Percentiles rank a stretch among this genome's conserved stretches.
phyloP scores from a whole-genome alignment of 1,284 basidiomycete genomes.

The Austropuccinia psidii region DNA sequence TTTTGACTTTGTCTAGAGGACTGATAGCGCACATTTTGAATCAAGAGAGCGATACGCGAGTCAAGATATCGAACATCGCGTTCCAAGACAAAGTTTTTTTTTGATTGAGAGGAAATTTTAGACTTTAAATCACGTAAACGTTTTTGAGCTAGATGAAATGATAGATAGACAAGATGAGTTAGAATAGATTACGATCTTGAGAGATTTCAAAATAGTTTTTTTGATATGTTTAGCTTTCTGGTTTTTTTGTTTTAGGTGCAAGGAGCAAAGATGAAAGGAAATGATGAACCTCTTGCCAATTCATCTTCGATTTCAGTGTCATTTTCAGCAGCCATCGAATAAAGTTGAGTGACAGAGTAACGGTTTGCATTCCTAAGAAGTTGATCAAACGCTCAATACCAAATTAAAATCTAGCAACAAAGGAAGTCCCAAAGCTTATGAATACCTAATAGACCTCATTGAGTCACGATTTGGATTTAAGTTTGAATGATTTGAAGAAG shows the following conservation, averaged over 20 bases:
- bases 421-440: neutral
- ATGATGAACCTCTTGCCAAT: constrained; percentile 71
- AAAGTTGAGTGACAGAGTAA: constrained; percentile 90
- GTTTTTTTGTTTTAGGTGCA: neutral
- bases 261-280: neutral
- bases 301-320: constrained; percentile 98
- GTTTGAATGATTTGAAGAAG: neutral
- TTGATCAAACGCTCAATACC: neutral
- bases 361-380: constrained; percentile 74
- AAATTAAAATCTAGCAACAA: neutral
- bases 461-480: neutral
- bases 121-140: constrained; percentile 88
- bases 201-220: neutral
- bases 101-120: constrained; percentile 95
- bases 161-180: neutral
- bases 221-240: neutral
- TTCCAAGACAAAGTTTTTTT: constrained; percentile 98
- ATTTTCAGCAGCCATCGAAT: constrained; percentile 96
- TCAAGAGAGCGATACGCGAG: constrained; percentile 90
- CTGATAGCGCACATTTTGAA: constrained; percentile 71
- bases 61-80: constrained; percentile 97
- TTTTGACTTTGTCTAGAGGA: too few relatives aligned
- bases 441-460: too few relatives aligned
- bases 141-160: constrained; percentile 68
- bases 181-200: neutral